phyloP scores from a whole-genome alignment of 352 stramenopile species.

The Sclerospora graminicola region DNA sequence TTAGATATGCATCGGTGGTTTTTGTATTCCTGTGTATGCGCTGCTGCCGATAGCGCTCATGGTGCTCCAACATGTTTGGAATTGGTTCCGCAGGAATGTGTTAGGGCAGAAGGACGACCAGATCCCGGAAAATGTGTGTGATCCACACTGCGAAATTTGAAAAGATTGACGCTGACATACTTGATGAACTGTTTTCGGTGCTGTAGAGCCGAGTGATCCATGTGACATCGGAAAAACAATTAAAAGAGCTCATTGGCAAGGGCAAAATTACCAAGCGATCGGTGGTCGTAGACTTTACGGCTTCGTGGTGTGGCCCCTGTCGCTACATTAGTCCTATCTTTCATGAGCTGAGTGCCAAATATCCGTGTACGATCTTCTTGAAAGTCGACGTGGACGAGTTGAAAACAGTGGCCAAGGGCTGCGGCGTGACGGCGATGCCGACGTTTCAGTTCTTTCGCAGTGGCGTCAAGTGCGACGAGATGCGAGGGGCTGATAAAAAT shows the following conservation, averaged over 20 bases:
- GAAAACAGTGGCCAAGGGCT: conserved; percentile 29
- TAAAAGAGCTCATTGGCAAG: conserved; percentile 61
- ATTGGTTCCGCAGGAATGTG: conserved; percentile 57
- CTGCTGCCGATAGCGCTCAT: conserved; percentile 63
- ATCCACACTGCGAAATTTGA: no score
- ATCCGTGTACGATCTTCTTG: conserved; percentile 76
- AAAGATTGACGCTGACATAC: background rate
- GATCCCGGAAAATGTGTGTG: conserved; percentile 36
- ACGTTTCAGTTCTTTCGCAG: conserved; percentile 94
- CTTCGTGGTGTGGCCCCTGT: conserved; percentile 84
- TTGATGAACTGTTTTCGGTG: background rate
- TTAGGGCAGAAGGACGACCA: conserved; percentile 40
- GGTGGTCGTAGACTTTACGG: conserved; percentile 83
- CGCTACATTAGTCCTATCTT: conserved; percentile 79
- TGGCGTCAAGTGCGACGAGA: conserved; percentile 81
- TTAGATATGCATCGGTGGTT: conserved; percentile 73
- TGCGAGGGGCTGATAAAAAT: conserved; percentile 74
- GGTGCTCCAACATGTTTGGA: conserved; percentile 56
- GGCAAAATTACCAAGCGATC: conserved; percentile 56
- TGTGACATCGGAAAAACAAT: conserved; percentile 57
- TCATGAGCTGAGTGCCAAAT: conserved; percentile 79
- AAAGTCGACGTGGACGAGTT: conserved; percentile 87
- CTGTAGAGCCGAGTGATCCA: conserved; percentile 57
- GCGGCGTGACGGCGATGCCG: conserved; percentile 87
- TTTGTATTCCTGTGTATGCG: conserved; percentile 73